These are phyloP conservation scores for Medicago lupulina DNA, from an alignment of 306 rosid genomes.

Conservation along the genomic window DNA sequence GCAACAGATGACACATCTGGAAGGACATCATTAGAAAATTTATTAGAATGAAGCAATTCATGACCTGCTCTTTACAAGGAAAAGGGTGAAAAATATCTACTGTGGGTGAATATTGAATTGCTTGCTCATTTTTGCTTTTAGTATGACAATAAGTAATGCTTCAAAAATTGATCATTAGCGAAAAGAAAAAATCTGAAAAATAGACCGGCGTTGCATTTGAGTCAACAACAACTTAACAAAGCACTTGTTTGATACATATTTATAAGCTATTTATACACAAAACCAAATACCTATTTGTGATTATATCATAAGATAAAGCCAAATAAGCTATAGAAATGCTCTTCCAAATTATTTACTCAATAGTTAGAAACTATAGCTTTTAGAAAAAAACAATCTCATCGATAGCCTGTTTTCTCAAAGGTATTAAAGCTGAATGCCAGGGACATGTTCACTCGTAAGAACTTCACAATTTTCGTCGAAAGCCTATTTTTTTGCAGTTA, in stretches of 20 bases:
- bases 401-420: not conserved
- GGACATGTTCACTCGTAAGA: too few species aligned
- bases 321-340: not conserved
- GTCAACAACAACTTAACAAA: constrained; percentile 1
- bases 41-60: constrained; percentile 31
- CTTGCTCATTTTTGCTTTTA: not conserved
- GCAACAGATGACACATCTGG: constrained; percentile 54
- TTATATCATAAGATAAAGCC: not conserved
- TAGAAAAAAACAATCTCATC: not conserved
- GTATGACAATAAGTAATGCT: not conserved
- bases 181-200: not conserved
- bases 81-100: not conserved
- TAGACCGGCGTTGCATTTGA: not conserved
- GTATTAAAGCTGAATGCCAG: too few species aligned
- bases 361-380: constrained; percentile 10
- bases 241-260: not conserved
- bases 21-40: constrained; percentile 36
- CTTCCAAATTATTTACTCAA: not conserved
- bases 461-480: too few species aligned
- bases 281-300: not conserved
- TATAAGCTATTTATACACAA: not conserved
- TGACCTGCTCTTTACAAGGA: constrained; percentile 30
- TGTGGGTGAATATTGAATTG: not conserved
- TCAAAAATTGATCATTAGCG: not conserved
- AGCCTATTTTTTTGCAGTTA: not conserved